Conservation (phyloP, 2,329 filamentous ascomycete genomes). For the Epichloe festucae region DNA sequence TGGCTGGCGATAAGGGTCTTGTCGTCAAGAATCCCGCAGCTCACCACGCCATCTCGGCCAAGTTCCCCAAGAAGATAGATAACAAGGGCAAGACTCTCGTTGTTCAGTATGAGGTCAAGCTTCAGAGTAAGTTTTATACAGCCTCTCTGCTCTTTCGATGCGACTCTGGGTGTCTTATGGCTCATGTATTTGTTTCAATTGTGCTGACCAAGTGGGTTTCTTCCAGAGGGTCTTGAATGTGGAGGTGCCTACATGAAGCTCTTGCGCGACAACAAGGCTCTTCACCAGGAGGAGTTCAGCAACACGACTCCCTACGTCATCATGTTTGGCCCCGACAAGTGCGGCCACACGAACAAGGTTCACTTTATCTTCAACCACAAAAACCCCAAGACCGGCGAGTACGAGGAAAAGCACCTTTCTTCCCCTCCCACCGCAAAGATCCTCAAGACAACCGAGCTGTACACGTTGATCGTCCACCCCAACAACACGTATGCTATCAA, state of each 20-base stretch:
- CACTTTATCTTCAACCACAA: slow-evolving; percentile 99
- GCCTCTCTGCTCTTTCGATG: no score
- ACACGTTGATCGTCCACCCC: slow-evolving; percentile 91
- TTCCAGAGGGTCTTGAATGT: slow-evolving; percentile 79
- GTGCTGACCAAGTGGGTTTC: background rate
- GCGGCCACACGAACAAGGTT: slow-evolving; percentile 96
- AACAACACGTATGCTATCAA: slow-evolving; percentile 92
- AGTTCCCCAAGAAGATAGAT: slow-evolving; percentile 92
- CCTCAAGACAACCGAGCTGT: slow-evolving; percentile 83
- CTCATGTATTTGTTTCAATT: slow-evolving; percentile 1
- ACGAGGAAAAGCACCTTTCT: slow-evolving; percentile 98
- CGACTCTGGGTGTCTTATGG: no score
- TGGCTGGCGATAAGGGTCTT: slow-evolving; percentile 89
- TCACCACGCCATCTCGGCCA: slow-evolving; percentile 98
- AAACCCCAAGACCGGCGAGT: slow-evolving; percentile 99
- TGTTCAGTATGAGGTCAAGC: slow-evolving; percentile 98
- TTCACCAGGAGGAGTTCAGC: slow-evolving; percentile 94
- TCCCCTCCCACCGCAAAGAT: slow-evolving; percentile 75
- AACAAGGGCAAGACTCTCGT: slow-evolving; percentile 96
- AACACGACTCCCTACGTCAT: slow-evolving; percentile 93
- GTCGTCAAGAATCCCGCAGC: slow-evolving; percentile 97
- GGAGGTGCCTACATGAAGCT: slow-evolving; percentile 99
- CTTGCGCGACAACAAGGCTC: slow-evolving; percentile 90
- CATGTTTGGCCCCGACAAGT: slow-evolving; percentile 99
- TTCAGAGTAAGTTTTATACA: slow-evolving; percentile 59